phyloP scores from a whole-genome alignment of 345 rosid genomes.

The Anastatica hierochuntica region DNA sequence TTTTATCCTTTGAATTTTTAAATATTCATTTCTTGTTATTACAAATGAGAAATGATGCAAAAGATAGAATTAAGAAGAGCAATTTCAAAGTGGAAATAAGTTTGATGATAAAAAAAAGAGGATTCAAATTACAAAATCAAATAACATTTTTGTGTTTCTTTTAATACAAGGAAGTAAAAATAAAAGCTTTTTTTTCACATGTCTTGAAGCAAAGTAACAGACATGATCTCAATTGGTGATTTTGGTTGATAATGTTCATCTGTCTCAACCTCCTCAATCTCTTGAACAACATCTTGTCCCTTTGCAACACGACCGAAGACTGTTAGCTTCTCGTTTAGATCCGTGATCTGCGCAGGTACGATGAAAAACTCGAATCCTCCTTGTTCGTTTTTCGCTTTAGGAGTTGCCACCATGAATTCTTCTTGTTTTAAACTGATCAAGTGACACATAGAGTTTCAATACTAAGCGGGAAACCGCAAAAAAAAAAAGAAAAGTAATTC shows the following conservation, averaged over 20 bases:
- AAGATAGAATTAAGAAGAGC: too few relatives aligned
- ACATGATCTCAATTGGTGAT: conserved; percentile 48
- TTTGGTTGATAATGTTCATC: conserved; percentile 75
- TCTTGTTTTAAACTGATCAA: conserved; percentile 49
- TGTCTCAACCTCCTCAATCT: conserved; percentile 82
- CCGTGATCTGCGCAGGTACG: conserved; percentile 50
- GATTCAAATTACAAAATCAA: too few relatives aligned
- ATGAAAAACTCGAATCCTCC: conserved; percentile 54
- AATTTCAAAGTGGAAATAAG: too few relatives aligned
- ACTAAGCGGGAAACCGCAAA: background rate
- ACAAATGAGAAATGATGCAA: too few relatives aligned
- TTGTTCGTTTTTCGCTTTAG: conserved; percentile 37
- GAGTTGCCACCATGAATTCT: conserved; percentile 65
- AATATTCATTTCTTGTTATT: too few relatives aligned
- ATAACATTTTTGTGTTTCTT: too few relatives aligned
- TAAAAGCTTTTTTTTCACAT: background rate
- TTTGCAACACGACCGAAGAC: conserved; percentile 51
- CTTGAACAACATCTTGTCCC: conserved; percentile 65
- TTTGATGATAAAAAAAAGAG: too few relatives aligned
- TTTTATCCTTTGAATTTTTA: too few relatives aligned
- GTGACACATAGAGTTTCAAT: background rate
- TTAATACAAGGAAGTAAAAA: too few relatives aligned
- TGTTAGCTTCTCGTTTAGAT: conserved; percentile 48
- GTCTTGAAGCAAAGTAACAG: conserved; percentile 46
- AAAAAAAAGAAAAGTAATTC: background rate